A percentile compares a stretch with the other conserved stretches of the same genome.
These are phyloP conservation scores for Erodium trifolium DNA, from an alignment of 441 rosid genomes.

Conservation along the genomic window DNA sequence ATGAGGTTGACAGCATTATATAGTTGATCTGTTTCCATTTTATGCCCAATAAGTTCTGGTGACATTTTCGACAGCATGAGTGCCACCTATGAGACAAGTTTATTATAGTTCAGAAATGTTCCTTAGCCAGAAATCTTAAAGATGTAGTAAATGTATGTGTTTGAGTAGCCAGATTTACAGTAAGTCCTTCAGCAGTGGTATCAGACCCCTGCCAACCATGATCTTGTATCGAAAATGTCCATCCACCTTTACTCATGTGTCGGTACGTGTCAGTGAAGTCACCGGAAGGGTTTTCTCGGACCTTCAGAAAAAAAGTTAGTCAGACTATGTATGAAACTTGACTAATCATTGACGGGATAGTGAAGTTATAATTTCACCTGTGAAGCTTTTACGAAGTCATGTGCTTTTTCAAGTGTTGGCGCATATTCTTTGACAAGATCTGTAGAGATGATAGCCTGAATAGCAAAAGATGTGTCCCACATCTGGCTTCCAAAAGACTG, in stretches of 20 bases:
- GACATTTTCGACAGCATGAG: not conserved
- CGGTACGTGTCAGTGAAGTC: not conserved
- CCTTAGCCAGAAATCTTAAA: not conserved
- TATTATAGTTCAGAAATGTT: not conserved
- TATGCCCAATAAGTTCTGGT: not conserved
- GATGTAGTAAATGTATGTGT: no score
- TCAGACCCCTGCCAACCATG: not conserved
- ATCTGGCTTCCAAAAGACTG: slow-evolving; percentile 35
- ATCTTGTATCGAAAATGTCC: not conserved
- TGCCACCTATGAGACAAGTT: not conserved
- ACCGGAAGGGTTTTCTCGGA: not conserved
- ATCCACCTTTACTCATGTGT: not conserved
- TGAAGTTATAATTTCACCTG: slow-evolving; percentile 13
- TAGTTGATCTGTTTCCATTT: not conserved
- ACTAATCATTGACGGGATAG: no score
- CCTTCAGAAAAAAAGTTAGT: not conserved
- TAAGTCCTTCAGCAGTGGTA: not conserved
- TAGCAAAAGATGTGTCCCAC: slow-evolving; percentile 31
- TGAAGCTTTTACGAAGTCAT: slow-evolving; percentile 27
- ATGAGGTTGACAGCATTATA: not conserved
- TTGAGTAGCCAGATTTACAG: not conserved
- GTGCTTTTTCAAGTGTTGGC: slow-evolving; percentile 29
- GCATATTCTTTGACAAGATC: slow-evolving; percentile 19
- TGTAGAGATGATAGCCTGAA: slow-evolving; percentile 25
- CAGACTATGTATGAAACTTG: not conserved